These are phyloP conservation scores for Kockiozyma suomiensis DNA, from an alignment of 805 yeast genomes.

Conservation along the genomic window DNA sequence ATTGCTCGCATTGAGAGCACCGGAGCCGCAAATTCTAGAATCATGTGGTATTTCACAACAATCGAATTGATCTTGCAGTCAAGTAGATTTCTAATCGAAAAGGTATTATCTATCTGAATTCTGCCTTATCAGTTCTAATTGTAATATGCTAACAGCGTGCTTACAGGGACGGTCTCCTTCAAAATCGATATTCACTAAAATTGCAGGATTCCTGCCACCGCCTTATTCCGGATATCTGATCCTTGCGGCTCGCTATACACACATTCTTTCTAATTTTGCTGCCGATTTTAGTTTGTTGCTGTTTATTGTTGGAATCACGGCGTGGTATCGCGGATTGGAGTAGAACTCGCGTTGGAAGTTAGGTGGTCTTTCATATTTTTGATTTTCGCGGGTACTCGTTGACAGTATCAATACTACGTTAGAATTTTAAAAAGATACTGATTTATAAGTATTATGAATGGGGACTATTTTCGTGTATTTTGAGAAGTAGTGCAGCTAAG, in stretches of 20 bases:
- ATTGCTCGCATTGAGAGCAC: slow-evolving; percentile 19
- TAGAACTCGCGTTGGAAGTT: background rate
- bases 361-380: too few relatives aligned
- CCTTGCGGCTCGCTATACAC: slow-evolving; percentile 33
- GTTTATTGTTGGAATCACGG: slow-evolving; percentile 27
- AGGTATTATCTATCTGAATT: slow-evolving; percentile 5
- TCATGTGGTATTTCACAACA: slow-evolving; percentile 29
- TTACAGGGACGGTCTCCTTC: slow-evolving; percentile 35
- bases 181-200: slow-evolving; percentile 32
- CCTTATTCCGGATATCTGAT: slow-evolving; percentile 34
- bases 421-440: too few relatives aligned
- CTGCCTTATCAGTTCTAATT: background rate
- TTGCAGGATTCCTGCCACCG: slow-evolving; percentile 32
- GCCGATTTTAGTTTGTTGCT: slow-evolving; percentile 32
- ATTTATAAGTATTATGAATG: too few relatives aligned
- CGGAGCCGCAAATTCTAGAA: slow-evolving; percentile 4
- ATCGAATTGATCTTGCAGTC: slow-evolving; percentile 27
- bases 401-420: too few relatives aligned
- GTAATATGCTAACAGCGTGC: background rate
- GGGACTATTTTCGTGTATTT: too few relatives aligned
- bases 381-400: too few relatives aligned
- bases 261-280: slow-evolving; percentile 29
- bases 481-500: background rate
- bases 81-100: slow-evolving; percentile 25
- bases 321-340: slow-evolving; percentile 22